Evolutionary conservation across 2,329 filamentous ascomycete genomes (phyloP).

Genomic region (Fusarium stilboides): DNA sequence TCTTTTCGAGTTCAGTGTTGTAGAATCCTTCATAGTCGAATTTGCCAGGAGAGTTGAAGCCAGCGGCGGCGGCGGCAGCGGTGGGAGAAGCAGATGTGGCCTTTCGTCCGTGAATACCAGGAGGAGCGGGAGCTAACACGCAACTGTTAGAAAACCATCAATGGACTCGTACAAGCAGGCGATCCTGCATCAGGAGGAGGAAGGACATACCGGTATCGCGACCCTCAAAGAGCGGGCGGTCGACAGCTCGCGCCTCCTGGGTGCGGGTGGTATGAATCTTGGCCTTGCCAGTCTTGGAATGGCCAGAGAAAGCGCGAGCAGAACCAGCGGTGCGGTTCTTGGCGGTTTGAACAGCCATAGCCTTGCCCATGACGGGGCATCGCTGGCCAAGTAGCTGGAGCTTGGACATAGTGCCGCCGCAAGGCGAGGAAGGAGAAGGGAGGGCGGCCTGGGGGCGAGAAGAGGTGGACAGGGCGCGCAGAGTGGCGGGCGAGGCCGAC

Average conservation of each 20-base stretch:
- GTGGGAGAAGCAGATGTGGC: slow-evolving; percentile 41
- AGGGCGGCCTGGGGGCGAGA: slow-evolving; percentile 69
- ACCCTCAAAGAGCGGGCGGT: slow-evolving; percentile 66
- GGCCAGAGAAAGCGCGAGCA: slow-evolving; percentile 66
- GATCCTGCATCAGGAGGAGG: too few species aligned
- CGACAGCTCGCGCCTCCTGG: slow-evolving; percentile 84
- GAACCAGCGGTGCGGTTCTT: slow-evolving; percentile 66
- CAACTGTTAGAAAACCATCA: slow-evolving; percentile 20
- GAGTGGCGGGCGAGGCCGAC: slow-evolving; percentile 90
- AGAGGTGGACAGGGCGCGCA: slow-evolving; percentile 88
- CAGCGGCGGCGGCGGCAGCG: slow-evolving; percentile 44
- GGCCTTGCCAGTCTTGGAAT: slow-evolving; percentile 73
- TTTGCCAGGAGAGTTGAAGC: slow-evolving; percentile 63
- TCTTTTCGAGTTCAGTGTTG: slow-evolving; percentile 90
- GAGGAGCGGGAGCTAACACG: slow-evolving; percentile 46
- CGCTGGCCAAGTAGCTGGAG: slow-evolving; percentile 93
- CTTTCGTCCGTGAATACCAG: slow-evolving; percentile 44
- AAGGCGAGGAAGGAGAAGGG: slow-evolving; percentile 68
- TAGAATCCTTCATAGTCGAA: slow-evolving; percentile 97
- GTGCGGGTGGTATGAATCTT: slow-evolving; percentile 85
- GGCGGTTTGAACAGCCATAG: slow-evolving; percentile 86
- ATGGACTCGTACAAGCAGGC: not conserved
- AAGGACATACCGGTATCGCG: slow-evolving; percentile 66
- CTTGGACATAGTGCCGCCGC: slow-evolving; percentile 96
- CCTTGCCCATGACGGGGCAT: slow-evolving; percentile 99